phyloP scores from a whole-genome alignment of 139 green algal species.

The Spirogloea muscicola region DNA sequence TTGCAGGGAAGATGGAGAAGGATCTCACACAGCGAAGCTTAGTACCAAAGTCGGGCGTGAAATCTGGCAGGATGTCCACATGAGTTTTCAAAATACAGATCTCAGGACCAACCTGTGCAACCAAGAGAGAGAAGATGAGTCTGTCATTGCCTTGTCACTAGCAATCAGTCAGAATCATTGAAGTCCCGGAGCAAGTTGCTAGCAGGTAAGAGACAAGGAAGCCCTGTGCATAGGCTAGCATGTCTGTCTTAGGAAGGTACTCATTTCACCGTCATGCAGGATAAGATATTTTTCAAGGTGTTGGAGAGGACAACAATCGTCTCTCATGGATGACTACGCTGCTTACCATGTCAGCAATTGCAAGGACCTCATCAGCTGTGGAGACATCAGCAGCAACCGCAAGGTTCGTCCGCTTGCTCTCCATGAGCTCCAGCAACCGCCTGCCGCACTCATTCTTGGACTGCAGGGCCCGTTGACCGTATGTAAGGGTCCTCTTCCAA shows the following conservation, averaged over 20 bases:
- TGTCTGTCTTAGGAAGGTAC: too few species aligned
- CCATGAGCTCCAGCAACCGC: constrained; percentile 85
- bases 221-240: too few species aligned
- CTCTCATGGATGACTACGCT: neutral
- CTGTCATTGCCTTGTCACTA: neutral
- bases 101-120: constrained; percentile 72
- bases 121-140: neutral
- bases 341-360: constrained; percentile 71
- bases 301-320: too few species aligned
- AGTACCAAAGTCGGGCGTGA: constrained; percentile 46
- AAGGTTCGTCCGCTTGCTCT: constrained; percentile 91
- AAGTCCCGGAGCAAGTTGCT: too few species aligned
- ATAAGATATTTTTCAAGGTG: too few species aligned
- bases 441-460: constrained; percentile 68
- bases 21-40: too few species aligned
- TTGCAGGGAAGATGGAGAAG: too few species aligned
- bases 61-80: constrained; percentile 85
- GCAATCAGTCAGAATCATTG: too few species aligned
- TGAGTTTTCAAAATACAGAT: constrained; percentile 99
- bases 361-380: constrained; percentile 82
- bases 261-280: too few species aligned
- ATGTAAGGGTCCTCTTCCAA: constrained; percentile 56
- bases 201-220: too few species aligned
- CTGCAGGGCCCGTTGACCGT: constrained; percentile 67
- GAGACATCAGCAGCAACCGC: constrained; percentile 92